These are phyloP conservation scores for Aspergillus wentii DNA, from an alignment of 495 filamentous ascomycete species.

Conservation along the genomic window DNA sequence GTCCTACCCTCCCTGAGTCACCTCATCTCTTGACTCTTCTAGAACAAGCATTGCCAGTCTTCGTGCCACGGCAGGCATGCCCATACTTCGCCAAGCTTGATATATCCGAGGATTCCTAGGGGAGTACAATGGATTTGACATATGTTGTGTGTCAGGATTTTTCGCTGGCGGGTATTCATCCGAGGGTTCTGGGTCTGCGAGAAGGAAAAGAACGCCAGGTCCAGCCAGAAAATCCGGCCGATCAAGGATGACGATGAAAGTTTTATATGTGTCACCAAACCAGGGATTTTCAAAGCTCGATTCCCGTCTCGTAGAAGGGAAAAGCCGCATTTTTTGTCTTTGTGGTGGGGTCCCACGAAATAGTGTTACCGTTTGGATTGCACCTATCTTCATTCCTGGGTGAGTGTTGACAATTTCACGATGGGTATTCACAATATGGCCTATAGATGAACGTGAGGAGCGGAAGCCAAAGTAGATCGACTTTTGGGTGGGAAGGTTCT, in stretches of 20 bases:
- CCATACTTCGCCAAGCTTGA: constrained; percentile 5
- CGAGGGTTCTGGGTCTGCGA: background rate
- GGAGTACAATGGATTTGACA: no score
- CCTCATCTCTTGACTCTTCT: no score
- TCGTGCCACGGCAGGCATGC: constrained; percentile 7
- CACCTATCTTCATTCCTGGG: background rate
- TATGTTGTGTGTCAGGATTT: no score
- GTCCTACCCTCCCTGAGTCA: no score
- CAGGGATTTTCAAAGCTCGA: background rate
- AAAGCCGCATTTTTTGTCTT: background rate
- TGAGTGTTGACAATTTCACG: background rate
- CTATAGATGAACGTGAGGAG: background rate
- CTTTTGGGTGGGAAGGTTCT: background rate
- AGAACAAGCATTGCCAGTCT: no score
- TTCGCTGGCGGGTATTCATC: background rate
- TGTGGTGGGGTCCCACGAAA: background rate
- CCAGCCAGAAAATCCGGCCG: constrained; percentile 2
- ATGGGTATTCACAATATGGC: background rate
- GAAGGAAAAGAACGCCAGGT: constrained; percentile 4
- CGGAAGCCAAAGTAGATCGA: background rate
- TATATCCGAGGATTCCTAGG: background rate
- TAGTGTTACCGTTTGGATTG: background rate
- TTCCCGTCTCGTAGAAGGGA: background rate
- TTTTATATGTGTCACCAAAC: background rate
- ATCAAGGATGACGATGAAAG: constrained; percentile 3